Evolutionary conservation across 2,329 filamentous ascomycete species (phyloP).

Genomic region (Aspergillus sclerotialis): DNA sequence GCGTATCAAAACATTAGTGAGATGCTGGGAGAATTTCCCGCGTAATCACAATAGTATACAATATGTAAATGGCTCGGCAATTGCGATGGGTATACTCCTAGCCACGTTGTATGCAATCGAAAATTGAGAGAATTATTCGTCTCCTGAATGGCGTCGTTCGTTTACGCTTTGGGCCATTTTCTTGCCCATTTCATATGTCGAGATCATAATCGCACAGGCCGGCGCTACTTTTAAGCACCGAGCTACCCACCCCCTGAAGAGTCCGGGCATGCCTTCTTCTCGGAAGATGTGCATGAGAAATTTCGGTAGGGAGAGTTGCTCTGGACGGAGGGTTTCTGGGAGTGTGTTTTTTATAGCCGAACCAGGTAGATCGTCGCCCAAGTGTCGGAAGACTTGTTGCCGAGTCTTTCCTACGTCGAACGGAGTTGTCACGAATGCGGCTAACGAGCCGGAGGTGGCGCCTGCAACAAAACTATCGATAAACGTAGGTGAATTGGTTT

Average conservation of each 20-base stretch:
- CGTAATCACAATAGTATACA: too few species aligned
- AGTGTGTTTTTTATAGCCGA: conserved; percentile 6
- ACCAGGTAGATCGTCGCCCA: conserved; percentile 29
- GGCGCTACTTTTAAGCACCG: conserved; percentile 91
- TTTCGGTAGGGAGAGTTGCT: conserved; percentile 69
- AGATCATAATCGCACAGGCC: conserved; percentile 98
- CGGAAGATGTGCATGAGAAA: conserved; percentile 88
- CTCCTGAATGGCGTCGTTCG: too few species aligned
- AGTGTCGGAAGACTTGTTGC: conserved; percentile 72
- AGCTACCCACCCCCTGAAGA: conserved; percentile 90
- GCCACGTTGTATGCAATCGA: too few species aligned
- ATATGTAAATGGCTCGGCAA: too few species aligned
- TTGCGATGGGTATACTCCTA: too few species aligned
- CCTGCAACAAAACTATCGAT: conserved; percentile 85
- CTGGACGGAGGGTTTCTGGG: conserved; percentile 44
- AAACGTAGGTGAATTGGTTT: conserved; percentile 71
- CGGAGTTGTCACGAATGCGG: conserved; percentile 83
- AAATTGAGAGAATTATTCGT: too few species aligned
- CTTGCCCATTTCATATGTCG: conserved; percentile 94
- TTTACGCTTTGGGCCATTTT: conserved; percentile 74
- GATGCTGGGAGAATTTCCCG: too few species aligned
- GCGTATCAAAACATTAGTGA: too few species aligned
- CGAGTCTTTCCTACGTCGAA: conserved; percentile 98
- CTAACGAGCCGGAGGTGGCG: conserved; percentile 72
- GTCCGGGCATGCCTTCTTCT: conserved; percentile 69